Conservation (phyloP, 495 filamentous ascomycete genomes). For the Chlorociboria aeruginascens region DNA sequence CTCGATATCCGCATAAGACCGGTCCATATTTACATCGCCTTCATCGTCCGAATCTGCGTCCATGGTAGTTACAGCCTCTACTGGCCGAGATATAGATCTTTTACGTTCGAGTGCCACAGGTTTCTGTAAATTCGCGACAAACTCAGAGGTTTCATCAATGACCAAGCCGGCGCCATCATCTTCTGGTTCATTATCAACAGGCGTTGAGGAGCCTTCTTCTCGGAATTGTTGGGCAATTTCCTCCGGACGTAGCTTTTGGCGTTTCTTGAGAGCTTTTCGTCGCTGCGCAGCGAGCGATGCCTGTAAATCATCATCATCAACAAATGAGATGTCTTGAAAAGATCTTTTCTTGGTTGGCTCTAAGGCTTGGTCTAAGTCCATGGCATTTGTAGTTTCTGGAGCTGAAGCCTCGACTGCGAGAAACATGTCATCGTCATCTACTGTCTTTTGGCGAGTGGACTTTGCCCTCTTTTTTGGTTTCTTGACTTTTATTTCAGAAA, state of each 20-base stretch:
- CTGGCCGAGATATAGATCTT: conserved; percentile 20
- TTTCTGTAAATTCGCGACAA: conserved; percentile 74
- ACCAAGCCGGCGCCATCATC: conserved; percentile 59
- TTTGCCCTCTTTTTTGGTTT: conserved; percentile 89
- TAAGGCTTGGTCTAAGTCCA: conserved; percentile 62
- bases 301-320: conserved; percentile 90
- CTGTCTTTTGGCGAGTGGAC: conserved; percentile 52
- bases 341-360: conserved; percentile 44
- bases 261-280: conserved; percentile 74
- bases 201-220: conserved; percentile 52
- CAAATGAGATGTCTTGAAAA: conserved; percentile 56
- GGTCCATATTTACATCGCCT: conserved; percentile 55
- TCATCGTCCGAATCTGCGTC: conserved; percentile 36
- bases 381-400: conserved; percentile 36
- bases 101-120: conserved; percentile 51
- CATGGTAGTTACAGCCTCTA: conserved; percentile 32
- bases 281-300: conserved; percentile 70
- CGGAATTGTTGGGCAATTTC: conserved; percentile 75
- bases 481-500: conserved; percentile 74
- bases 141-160: conserved; percentile 91
- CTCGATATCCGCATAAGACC: conserved; percentile 43
- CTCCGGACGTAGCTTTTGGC: conserved; percentile 69
- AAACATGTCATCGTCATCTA: conserved; percentile 68
- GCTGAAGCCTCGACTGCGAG: conserved; percentile 29
- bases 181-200: conserved; percentile 32